A percentile compares a stretch with the other conserved stretches of the same genome.
Conservation (phyloP, 2,329 filamentous ascomycete species). For the Fusarium pilosicola region DNA sequence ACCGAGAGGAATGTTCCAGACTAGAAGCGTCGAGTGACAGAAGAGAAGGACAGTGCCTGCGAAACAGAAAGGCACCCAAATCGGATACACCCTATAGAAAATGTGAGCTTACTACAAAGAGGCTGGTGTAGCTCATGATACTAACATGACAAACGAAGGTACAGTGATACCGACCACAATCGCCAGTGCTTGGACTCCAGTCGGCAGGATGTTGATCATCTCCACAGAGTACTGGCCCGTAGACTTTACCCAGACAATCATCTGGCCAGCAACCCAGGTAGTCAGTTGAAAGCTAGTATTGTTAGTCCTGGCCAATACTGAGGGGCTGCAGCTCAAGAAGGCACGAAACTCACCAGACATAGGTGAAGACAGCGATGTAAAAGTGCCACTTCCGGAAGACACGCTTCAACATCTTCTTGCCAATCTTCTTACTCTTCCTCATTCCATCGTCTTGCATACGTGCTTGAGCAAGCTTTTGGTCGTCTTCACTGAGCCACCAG, state of each 20-base stretch:
- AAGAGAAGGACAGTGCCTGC: slow-evolving; percentile 38
- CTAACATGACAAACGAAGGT: slow-evolving; percentile 33
- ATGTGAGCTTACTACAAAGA: not conserved
- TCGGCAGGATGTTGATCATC: slow-evolving; percentile 42
- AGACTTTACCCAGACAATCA: slow-evolving; percentile 42
- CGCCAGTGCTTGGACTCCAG: slow-evolving; percentile 41
- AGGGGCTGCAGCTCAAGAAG: too few species aligned
- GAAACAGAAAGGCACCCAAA: slow-evolving; percentile 44
- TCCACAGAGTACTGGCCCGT: slow-evolving; percentile 33
- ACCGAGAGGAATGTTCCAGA: slow-evolving; percentile 39
- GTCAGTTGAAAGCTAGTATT: slow-evolving; percentile 28
- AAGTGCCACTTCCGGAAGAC: slow-evolving; percentile 44
- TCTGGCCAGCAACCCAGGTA: slow-evolving; percentile 40
- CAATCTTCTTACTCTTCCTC: slow-evolving; percentile 36
- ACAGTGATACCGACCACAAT: slow-evolving; percentile 42
- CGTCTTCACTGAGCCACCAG: slow-evolving; percentile 43
- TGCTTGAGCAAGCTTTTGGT: slow-evolving; percentile 39
- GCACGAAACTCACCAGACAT: slow-evolving; percentile 23
- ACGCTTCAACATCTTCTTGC: slow-evolving; percentile 40
- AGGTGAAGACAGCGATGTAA: slow-evolving; percentile 39
- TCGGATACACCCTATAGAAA: slow-evolving; percentile 23
- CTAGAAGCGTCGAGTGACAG: slow-evolving; percentile 29
- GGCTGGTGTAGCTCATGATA: not conserved
- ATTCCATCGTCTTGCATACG: slow-evolving; percentile 41
- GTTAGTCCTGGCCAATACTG: too few species aligned